phyloP scores from a whole-genome alignment of 768 basidiomycete species.

The Tylopilus felleus region DNA sequence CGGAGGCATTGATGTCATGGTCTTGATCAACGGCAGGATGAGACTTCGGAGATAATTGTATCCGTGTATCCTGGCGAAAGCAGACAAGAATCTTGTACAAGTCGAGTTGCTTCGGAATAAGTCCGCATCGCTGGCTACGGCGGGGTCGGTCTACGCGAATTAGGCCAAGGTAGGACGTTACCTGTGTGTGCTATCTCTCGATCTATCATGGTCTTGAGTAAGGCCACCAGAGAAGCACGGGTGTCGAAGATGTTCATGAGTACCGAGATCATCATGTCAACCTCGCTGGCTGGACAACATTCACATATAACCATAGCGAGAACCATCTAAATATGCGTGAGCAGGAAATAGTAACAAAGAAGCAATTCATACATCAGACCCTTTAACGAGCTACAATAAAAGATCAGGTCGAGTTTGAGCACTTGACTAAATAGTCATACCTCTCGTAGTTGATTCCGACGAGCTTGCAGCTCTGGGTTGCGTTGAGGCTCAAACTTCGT shows the following conservation, averaged over 20 bases:
- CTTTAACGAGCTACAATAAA: constrained; percentile 60
- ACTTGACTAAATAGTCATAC: constrained; percentile 35
- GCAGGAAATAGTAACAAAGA: background rate
- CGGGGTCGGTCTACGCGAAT: constrained; percentile 1
- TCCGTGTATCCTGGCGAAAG: constrained; percentile 86
- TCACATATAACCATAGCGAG: constrained; percentile 86
- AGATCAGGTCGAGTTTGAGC: constrained; percentile 3
- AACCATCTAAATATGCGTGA: constrained; percentile 49
- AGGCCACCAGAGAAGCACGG: constrained; percentile 60
- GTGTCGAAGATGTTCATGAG: constrained; percentile 86
- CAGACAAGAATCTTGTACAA: constrained; percentile 81
- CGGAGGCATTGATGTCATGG: constrained; percentile 66
- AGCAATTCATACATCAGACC: constrained; percentile 55
- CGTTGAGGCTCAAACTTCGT: constrained; percentile 70
- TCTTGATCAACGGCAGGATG: constrained; percentile 71
- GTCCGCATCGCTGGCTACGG: constrained; percentile 70
- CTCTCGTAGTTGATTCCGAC: constrained; percentile 55
- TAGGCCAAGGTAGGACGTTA: constrained; percentile 30
- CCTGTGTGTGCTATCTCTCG: constrained; percentile 78
- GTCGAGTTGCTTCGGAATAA: constrained; percentile 88
- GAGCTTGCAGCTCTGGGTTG: constrained; percentile 43
- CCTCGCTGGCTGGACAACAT: constrained; percentile 72
- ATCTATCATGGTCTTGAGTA: constrained; percentile 84
- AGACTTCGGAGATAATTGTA: constrained; percentile 86
- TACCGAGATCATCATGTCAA: constrained; percentile 82